Evolutionary conservation across 805 yeast species (phyloP).

Genomic region (Suhomyces canberraensis): DNA sequence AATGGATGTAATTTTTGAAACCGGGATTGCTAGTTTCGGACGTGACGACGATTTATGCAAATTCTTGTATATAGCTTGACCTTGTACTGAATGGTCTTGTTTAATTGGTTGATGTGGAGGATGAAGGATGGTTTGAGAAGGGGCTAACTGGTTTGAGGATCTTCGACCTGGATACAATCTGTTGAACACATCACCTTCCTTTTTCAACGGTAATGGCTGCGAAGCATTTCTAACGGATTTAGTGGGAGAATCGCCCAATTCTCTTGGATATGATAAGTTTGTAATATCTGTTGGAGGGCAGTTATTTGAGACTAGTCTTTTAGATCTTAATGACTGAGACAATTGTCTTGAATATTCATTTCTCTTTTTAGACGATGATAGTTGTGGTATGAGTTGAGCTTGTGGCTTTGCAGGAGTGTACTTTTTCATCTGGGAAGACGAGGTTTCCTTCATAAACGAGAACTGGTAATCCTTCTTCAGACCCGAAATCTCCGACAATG

Average conservation of each 20-base stretch:
- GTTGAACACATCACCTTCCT: conserved; percentile 9
- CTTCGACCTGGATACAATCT: conserved; percentile 11
- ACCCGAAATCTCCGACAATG: conserved; percentile 15
- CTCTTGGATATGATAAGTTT: conserved; percentile 13
- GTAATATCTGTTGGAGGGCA: conserved; percentile 20
- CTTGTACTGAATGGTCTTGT: neutral
- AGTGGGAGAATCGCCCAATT: conserved; percentile 7
- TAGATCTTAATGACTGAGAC: conserved; percentile 11
- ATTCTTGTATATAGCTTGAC: neutral
- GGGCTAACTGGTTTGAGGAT: too few relatives aligned
- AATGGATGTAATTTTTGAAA: neutral
- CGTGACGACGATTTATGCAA: neutral
- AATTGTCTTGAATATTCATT: conserved; percentile 17
- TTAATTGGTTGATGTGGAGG: neutral
- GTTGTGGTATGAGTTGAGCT: neutral
- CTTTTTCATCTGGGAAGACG: conserved; percentile 36
- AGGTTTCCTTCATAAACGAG: conserved; percentile 41
- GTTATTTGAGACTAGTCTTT: conserved; percentile 11
- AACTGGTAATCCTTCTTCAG: conserved; percentile 20
- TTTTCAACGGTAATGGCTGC: conserved; percentile 7
- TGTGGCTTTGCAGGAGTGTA: conserved; percentile 8
- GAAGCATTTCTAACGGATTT: conserved; percentile 7
- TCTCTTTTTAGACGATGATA: conserved; percentile 14
- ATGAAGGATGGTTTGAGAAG: neutral
- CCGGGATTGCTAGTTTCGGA: neutral